Base-by-base conservation (phyloP, 306 rosid genomes). In the Rosa rugosa region DNA sequence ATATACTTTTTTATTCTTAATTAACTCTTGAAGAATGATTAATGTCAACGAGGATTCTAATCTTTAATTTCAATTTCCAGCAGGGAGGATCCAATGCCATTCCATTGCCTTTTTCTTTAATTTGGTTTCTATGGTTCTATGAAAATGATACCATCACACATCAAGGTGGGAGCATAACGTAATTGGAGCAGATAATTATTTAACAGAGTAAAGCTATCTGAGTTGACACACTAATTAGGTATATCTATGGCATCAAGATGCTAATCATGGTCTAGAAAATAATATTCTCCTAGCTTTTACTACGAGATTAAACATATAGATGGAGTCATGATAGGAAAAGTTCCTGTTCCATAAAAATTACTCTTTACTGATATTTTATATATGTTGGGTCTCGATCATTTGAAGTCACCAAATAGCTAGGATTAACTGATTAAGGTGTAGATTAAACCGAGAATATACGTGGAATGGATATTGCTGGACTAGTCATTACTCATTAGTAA, bases 31-130 rank as follows among this genome's bases (percentile, higher is more conserved):
- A 63, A 63, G 4, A 13, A 31, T 63, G 36, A 12, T 34, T 13
- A 63, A 14, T 63, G 68, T 63, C 68, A 63, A 63, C 20, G 20
- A 63, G 17, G 68, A 25, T 31, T 27, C 20, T 27, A 25, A 68
- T 14, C 67, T 25, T 16, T 8, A 14, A 5, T 49, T 38, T 50
- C 13, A 34, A 72, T 23, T 45, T 47, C 36, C 36, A 31, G 0
- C 2, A 7, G 22, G 8, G 11, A 67, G 71, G 16, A 67, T 67
- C 47, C 12, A 40, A 40, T 40, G 25, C 76, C 60, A 25, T 71
- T 45, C 59, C 27, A 50, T 50, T 50, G 44, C 76, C 76, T 10
- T 72, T 72, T 72, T 13, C 45, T 27, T 72, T 49, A 50, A 11
- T 31, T 31, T 31, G 3, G 2, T 12, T 0, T 25, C 51, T 12